phyloP scores from a whole-genome alignment of 2,329 filamentous ascomycete genomes.

The Ophiostoma angusticollis region DNA sequence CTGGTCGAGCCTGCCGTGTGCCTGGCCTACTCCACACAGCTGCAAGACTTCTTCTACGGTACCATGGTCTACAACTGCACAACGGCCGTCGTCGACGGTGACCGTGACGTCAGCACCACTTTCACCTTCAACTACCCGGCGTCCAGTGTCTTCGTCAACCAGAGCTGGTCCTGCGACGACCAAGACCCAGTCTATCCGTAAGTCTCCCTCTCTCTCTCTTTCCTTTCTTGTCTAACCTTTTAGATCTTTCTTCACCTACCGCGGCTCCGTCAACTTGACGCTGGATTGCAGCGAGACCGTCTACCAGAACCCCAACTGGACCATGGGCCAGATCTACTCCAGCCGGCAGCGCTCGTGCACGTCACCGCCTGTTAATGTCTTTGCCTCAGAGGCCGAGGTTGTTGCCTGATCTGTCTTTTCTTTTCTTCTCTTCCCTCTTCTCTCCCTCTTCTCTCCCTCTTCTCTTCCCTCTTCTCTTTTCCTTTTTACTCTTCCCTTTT shows the following conservation, averaged over 20 bases:
- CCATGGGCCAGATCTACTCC: conserved; percentile 27
- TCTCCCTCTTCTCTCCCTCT: neutral
- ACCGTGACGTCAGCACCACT: conserved; percentile 20
- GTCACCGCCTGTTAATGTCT: conserved; percentile 19
- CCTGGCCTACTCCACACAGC: conserved; percentile 27
- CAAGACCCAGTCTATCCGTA: conserved; percentile 26
- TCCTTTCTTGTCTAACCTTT: neutral
- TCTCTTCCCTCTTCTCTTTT: neutral
- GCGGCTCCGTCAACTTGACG: conserved; percentile 22
- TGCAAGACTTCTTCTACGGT: conserved; percentile 39
- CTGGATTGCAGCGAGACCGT: conserved; percentile 23
- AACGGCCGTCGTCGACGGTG: conserved; percentile 14
- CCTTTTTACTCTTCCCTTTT: neutral
- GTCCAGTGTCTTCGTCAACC: conserved; percentile 29
- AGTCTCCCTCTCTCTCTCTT: conserved; percentile 13
- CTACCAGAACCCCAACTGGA: conserved; percentile 28
- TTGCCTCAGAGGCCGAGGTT: conserved; percentile 25
- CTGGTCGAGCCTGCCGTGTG: conserved; percentile 27
- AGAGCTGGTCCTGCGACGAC: conserved; percentile 35
- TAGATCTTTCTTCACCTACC: conserved; percentile 17
- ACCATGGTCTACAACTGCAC: conserved; percentile 31
- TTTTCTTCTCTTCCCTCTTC: neutral
- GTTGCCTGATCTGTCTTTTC: neutral
- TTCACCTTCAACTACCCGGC: conserved; percentile 31
- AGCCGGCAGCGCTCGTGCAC: conserved; percentile 21